Percentiles rank a stretch among this genome's conserved stretches.
These are phyloP conservation scores for Fusarium austroafricanum DNA, from an alignment of 2,329 filamentous ascomycete genomes.

Conservation along the genomic window DNA sequence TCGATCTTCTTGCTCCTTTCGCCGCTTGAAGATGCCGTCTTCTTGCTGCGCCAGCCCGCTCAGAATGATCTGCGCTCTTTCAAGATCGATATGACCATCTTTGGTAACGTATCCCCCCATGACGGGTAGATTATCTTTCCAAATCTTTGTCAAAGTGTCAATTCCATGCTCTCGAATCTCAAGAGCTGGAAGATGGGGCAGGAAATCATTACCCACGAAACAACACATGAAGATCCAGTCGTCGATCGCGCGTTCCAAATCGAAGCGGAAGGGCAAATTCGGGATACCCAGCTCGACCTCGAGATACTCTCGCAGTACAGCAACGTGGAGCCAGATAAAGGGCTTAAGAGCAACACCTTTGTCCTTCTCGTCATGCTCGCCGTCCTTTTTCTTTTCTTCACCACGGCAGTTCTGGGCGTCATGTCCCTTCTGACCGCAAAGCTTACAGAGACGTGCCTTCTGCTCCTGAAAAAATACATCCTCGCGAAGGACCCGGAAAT, in stretches of 20 bases:
- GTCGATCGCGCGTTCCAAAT: constrained; percentile 92
- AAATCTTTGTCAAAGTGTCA: constrained; percentile 95
- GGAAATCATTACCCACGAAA: constrained; percentile 98
- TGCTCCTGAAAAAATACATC: constrained; percentile 95
- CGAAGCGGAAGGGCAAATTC: constrained; percentile 86
- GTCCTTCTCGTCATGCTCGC: constrained; percentile 85
- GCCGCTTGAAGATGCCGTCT: constrained; percentile 89
- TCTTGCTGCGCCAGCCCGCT: constrained; percentile 91
- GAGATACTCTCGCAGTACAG: constrained; percentile 90
- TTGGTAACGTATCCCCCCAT: constrained; percentile 98
- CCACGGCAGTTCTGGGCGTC: constrained; percentile 88
- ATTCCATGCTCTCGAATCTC: constrained; percentile 98
- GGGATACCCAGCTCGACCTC: constrained; percentile 89
- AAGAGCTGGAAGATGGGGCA: constrained; percentile 95
- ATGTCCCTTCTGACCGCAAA: constrained; percentile 94
- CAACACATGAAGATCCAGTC: constrained; percentile 99
- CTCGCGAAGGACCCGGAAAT: constrained; percentile 95
- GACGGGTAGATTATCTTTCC: constrained; percentile 88
- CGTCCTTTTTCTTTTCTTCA: constrained; percentile 79
- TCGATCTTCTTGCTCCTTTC: constrained; percentile 87
- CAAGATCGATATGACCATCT: constrained; percentile 90
- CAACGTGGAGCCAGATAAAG: constrained; percentile 98
- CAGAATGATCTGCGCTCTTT: constrained; percentile 87
- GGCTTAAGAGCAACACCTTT: constrained; percentile 80
- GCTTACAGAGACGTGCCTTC: constrained; percentile 82